Evolutionary conservation across 75 land plant species (phyloP), one percentile per base, ranked within the genome.

Genomic region (Pinus taeda): DNA sequence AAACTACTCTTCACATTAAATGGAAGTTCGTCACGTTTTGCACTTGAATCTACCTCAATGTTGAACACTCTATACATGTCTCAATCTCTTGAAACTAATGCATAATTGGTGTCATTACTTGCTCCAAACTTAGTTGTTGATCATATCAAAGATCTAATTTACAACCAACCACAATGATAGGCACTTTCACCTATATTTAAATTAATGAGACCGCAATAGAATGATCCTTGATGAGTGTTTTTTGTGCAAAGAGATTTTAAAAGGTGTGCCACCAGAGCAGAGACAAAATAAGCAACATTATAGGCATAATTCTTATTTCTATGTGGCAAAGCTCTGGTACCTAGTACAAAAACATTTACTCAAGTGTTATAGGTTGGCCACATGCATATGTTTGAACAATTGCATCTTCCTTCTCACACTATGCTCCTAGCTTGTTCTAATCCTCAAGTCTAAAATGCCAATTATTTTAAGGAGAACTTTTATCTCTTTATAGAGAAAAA

Each of bases 61-160:
- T 89, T 39, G 99, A 97, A 80, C 99, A 94, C 72, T 97, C 99
- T 53, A 97, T 92, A 64, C 99, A 97, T 8, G 99, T 97, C 77
- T 97, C 99, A 70, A 97, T 94, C 81, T 97, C 99, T 26, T 95
- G 87, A 85, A 94, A 97, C 71, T 97, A 89, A 59, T 97, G 99
- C 99, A 97, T 97, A 60, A 97, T 86, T 12, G 98, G 99, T 29
- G 93, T 79, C 99, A 97, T 97, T 37, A 92, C 91, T 78, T 86
- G 87, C 83, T 97, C 98, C 76, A 97, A 73, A 78, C 88, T 93
- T 26, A 87, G 83, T 71, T 89, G 92, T 57, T 90, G 93, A 75
- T 95, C 94, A 80, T 86, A 92, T 36, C 99, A 84, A 78, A 91
- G 77, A 83, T 97, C 98, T 69, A 97, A 85, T 85, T 95, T 97